Conservation (phyloP, 1,284 basidiomycete species). For the Ustilago tritici region DNA sequence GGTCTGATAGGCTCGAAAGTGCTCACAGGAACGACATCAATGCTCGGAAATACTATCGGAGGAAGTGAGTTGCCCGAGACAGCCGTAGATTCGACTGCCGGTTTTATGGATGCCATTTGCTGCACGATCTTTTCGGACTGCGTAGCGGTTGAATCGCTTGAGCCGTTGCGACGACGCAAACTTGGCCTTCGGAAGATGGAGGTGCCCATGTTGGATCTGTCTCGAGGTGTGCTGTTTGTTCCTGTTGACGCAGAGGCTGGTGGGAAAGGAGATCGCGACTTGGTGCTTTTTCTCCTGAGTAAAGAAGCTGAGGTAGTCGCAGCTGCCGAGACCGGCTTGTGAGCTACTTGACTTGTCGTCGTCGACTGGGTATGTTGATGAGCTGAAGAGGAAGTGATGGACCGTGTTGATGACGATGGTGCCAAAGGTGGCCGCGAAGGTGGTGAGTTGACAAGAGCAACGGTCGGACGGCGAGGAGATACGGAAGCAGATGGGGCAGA, state of each 20-base stretch:
- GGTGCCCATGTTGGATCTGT: slow-evolving; percentile 31
- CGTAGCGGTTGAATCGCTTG: slow-evolving; percentile 21
- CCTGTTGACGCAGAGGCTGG: slow-evolving; percentile 45
- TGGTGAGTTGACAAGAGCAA: slow-evolving; percentile 1
- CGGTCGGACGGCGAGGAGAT: slow-evolving; percentile 8
- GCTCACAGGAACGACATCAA: background rate
- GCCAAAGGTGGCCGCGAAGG: slow-evolving; percentile 4
- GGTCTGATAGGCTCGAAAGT: background rate
- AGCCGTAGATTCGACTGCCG: background rate
- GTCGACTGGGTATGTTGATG: background rate
- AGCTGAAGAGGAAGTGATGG: background rate
- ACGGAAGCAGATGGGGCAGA: slow-evolving; percentile 10
- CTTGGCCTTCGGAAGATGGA: slow-evolving; percentile 36
- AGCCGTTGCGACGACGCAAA: slow-evolving; percentile 34
- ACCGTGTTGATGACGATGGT: slow-evolving; percentile 2
- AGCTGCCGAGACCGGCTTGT: background rate
- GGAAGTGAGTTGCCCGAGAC: background rate
- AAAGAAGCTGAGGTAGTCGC: slow-evolving; percentile 7
- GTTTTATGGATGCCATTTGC: background rate
- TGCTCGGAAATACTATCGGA: slow-evolving; percentile 2
- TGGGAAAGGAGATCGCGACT: slow-evolving; percentile 23
- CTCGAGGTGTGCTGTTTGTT: slow-evolving; percentile 28
- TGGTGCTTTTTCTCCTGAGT: slow-evolving; percentile 22
- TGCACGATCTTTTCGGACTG: slow-evolving; percentile 7
- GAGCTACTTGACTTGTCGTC: background rate